Base-by-base conservation (phyloP, 2,329 filamentous ascomycete genomes). In the Diplodia sapinea region DNA sequence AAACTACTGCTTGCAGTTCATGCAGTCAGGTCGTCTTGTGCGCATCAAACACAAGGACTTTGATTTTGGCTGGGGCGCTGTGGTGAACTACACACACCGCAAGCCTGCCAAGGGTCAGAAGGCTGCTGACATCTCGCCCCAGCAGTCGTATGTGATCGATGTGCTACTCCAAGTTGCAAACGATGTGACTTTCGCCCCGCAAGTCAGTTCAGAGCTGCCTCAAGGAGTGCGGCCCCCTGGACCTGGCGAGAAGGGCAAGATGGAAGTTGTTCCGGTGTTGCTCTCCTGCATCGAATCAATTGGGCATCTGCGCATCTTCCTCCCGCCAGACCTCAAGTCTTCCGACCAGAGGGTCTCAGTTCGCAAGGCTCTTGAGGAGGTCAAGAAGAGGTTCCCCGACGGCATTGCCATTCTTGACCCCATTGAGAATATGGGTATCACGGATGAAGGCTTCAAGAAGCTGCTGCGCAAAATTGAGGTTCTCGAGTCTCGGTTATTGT, bases 341-440 rank as follows among this genome's bases (percentile, higher is more conserved):
- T 79, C 84, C 3, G 85, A 90, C n/a, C 87, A 93, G 59, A 87
- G 89, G 67, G 91, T 91, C 71, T 86, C 84, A 1, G 84, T 91
- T 38, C 85, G 87, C 66, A 91, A 90, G 74, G 80, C 86, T 4
- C 80, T 98, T 33, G 86, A 88, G 51, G 94, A 98, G 78, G 89
- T 96, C 17, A 87, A 91, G 79, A 88, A 88, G 72, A 89, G 95
- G 31, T 98, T 99, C 81, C 93, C 94, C 0, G 95, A 99, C 75
- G 95, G 95, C 3, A 83, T 99, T 67, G 91, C 95, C 3, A 85
- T 94, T 7, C 82, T 99, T 20, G 95, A 99, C 74, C 95, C 95
- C 0, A 90, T 99, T 49, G 94, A 98, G 78, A 94, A 97, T 75
- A 98, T 99, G 95, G 87, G 88, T 33, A 98, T 99, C 74, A 90